Conservation (phyloP, 345 rosid genomes). For the Ceriops tagal region DNA sequence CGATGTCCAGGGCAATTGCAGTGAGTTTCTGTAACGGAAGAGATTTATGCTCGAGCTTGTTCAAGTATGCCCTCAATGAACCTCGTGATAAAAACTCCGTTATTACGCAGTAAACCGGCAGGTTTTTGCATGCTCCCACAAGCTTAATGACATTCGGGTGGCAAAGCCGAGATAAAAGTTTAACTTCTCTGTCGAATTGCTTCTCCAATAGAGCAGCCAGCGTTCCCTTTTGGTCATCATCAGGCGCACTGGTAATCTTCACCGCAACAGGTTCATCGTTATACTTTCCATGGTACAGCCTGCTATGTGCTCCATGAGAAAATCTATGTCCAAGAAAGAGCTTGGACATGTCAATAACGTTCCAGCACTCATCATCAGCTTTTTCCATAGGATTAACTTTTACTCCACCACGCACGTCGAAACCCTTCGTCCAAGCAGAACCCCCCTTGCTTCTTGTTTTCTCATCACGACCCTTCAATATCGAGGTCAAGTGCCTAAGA, state of each 20-base stretch:
- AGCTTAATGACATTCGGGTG: conserved; percentile 81
- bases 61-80: conserved; percentile 84
- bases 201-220: conserved; percentile 66
- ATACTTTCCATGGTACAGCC: conserved; percentile 88
- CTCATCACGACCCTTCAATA: conserved; percentile 55
- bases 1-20: conserved; percentile 66
- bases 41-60: conserved; percentile 73
- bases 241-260: conserved; percentile 77
- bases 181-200: conserved; percentile 80
- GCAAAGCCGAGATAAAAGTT: conserved; percentile 64
- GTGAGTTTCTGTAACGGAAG: conserved; percentile 63
- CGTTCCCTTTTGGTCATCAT: conserved; percentile 69
- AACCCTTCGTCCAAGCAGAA: conserved; percentile 73
- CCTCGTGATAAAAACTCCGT: conserved; percentile 71
- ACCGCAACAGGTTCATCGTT: conserved; percentile 92
- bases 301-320: conserved; percentile 89
- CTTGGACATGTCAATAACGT: conserved; percentile 73
- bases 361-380: conserved; percentile 54
- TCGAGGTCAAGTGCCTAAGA: conserved; percentile 49
- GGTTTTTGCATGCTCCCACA: conserved; percentile 67
- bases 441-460: conserved; percentile 57
- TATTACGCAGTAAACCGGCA: conserved; percentile 62
- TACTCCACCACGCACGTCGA: conserved; percentile 66
- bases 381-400: conserved; percentile 70
- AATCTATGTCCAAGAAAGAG: conserved; percentile 83